Percentiles rank a stretch among this genome's conserved stretches.
These are phyloP conservation scores for Tricholoma furcatifolium DNA, from an alignment of 768 basidiomycete genomes.

Conservation along the genomic window DNA sequence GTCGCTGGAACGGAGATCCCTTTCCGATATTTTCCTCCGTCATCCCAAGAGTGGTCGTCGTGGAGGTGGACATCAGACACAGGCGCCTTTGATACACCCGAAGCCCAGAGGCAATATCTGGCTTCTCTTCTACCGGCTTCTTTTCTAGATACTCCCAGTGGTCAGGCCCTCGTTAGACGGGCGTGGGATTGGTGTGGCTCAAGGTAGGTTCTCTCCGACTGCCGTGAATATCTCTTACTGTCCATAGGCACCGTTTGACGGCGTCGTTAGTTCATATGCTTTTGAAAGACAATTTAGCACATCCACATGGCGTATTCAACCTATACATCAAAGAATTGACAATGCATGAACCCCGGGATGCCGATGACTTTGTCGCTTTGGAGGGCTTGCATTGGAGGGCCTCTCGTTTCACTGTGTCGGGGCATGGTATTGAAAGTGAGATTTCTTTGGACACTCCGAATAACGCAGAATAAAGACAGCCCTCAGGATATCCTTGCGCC, in stretches of 20 bases:
- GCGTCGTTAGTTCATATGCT: not conserved
- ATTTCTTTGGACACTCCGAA: too few species aligned
- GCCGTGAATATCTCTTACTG: not conserved
- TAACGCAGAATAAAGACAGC: not conserved
- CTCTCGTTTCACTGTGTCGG: too few species aligned
- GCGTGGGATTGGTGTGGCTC: slow-evolving; percentile 3
- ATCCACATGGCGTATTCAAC: not conserved
- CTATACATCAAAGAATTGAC: not conserved
- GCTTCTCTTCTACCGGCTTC: not conserved
- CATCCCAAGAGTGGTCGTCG: not conserved
- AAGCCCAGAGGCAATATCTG: not conserved
- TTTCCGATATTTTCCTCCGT: not conserved
- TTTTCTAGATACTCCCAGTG: not conserved
- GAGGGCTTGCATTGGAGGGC: not conserved
- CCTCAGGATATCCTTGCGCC: not conserved
- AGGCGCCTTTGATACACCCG: not conserved
- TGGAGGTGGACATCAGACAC: not conserved
- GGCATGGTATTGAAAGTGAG: too few species aligned
- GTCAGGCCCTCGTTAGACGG: not conserved
- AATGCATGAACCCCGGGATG: not conserved
- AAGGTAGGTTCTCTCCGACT: not conserved
- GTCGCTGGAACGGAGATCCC: slow-evolving; percentile 1
- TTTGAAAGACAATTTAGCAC: not conserved
- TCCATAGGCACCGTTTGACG: not conserved
- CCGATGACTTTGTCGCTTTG: not conserved